These are phyloP conservation scores for Fusarium paranaense DNA, from an alignment of 2,329 filamentous ascomycete species.

Conservation along the genomic window DNA sequence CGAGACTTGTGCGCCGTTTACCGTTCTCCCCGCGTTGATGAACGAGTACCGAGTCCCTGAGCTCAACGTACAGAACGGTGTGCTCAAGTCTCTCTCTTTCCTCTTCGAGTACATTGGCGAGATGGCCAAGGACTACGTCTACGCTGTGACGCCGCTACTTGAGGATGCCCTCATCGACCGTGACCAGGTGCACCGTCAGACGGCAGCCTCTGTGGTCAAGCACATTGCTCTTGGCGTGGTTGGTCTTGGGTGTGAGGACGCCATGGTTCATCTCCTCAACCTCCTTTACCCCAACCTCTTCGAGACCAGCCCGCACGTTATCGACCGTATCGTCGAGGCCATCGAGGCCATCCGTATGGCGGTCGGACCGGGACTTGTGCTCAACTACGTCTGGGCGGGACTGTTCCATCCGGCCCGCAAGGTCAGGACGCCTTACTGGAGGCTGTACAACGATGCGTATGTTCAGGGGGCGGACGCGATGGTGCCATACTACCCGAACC, in stretches of 20 bases:
- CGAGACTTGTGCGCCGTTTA: conserved; percentile 98
- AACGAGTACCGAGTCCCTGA: conserved; percentile 99
- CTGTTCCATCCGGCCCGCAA: conserved; percentile 97
- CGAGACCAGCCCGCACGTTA: conserved; percentile 97
- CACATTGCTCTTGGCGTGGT: conserved; percentile 98
- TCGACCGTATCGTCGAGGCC: conserved; percentile 96
- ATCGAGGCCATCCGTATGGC: conserved; percentile 96
- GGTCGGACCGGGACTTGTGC: conserved; percentile 88
- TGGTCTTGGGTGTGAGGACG: conserved; percentile 95
- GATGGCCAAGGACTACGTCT: conserved; percentile 99
- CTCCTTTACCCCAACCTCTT: conserved; percentile 96
- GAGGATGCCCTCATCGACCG: conserved; percentile 98
- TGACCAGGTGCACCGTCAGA: conserved; percentile 97
- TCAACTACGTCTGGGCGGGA: conserved; percentile 99
- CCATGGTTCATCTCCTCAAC: conserved; percentile 97
- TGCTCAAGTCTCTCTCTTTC: conserved; percentile 96
- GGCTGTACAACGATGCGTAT: conserved; percentile 96
- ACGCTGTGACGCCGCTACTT: conserved; percentile 93
- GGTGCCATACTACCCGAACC: conserved; percentile 93
- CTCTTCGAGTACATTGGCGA: conserved; percentile 99
- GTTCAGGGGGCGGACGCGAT: conserved; percentile 93
- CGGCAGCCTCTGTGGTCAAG: conserved; percentile 95
- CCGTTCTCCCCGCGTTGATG: conserved; percentile 97
- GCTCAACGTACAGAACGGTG: conserved; percentile 98
- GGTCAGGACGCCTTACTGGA: conserved; percentile 94